Percentiles rank a stretch among this genome's conserved stretches.
Conservation (phyloP, 1,284 basidiomycete genomes). For the Cystobasidiaceae sp. region DNA sequence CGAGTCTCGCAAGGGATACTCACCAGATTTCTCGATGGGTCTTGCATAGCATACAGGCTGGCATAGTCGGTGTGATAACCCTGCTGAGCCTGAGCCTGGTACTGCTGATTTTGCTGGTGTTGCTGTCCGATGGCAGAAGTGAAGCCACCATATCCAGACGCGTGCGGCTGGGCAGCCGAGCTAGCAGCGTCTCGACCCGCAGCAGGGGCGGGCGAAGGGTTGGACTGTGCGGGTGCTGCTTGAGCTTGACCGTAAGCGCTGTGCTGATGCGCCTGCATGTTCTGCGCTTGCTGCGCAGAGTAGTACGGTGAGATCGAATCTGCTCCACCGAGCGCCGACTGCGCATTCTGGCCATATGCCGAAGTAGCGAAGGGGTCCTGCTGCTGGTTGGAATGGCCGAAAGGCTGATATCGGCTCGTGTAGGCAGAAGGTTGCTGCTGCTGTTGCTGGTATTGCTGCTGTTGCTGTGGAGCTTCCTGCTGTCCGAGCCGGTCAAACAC, state of each 20-base stretch:
- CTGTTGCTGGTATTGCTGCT: conserved; percentile 12
- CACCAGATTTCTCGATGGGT: conserved; percentile 13
- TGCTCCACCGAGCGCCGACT: conserved; percentile 1
- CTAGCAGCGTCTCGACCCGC: neutral
- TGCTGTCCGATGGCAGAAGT: conserved; percentile 17
- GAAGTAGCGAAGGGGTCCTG: neutral
- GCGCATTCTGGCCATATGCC: neutral
- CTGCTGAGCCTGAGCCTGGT: conserved; percentile 1
- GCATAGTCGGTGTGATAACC: conserved; percentile 24
- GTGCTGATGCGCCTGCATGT: neutral
- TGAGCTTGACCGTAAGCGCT: too few relatives aligned
- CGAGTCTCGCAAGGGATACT: neutral
- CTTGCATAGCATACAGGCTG: conserved; percentile 15
- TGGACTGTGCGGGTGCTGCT: neutral
- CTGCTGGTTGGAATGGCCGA: conserved; percentile 16
- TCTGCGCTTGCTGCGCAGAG: conserved; percentile 19
- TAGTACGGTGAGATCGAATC: conserved; percentile 31
- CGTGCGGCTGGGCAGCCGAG: neutral
- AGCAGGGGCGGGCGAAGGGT: conserved; percentile 10
- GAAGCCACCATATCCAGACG: conserved; percentile 22
- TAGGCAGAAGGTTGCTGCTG: conserved; percentile 8
- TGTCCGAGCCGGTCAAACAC: conserved; percentile 3
- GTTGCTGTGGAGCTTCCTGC: conserved; percentile 9
- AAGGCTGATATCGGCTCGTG: conserved; percentile 15
- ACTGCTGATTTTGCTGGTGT: conserved; percentile 10